phyloP scores from a whole-genome alignment of 345 rosid species.

The Iberis pinnata region DNA sequence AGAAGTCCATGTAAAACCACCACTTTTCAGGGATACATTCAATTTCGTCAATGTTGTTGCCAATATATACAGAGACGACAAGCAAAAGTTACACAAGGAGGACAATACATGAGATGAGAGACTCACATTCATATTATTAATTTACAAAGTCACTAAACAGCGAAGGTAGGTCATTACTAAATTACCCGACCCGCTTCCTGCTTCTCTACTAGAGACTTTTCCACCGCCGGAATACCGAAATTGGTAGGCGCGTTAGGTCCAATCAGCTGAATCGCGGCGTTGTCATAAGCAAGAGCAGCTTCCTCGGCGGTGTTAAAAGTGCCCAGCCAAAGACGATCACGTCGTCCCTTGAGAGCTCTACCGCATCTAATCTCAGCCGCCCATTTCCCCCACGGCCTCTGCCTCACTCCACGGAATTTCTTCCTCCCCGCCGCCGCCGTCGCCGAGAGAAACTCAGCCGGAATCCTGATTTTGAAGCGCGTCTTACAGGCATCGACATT shows the following conservation, averaged over 20 bases:
- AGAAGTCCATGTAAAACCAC: too few species aligned
- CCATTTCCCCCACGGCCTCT: constrained; percentile 60
- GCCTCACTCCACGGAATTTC: constrained; percentile 54
- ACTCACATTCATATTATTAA: too few species aligned
- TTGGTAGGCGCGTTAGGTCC: constrained; percentile 49
- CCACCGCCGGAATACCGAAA: constrained; percentile 31
- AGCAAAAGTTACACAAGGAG: too few species aligned
- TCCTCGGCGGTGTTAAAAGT: constrained; percentile 52
- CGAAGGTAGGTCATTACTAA: too few species aligned
- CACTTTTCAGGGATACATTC: too few species aligned
- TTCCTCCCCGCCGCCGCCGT: constrained; percentile 15
- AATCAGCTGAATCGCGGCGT: constrained; percentile 42
- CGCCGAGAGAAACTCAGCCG: constrained; percentile 21
- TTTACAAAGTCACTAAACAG: too few species aligned
- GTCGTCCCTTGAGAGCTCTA: constrained; percentile 23
- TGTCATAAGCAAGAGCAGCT: constrained; percentile 50
- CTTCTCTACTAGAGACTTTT: neutral
- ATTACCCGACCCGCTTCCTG: neutral
- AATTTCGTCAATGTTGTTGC: too few species aligned
- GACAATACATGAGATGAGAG: too few species aligned
- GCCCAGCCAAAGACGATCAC: constrained; percentile 47
- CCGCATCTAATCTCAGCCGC: constrained; percentile 57
- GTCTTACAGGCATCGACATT: constrained; percentile 5
- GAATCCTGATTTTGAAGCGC: constrained; percentile 24
- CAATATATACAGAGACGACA: too few species aligned